phyloP scores from a whole-genome alignment of 129 eudicot species.

The Chrysanthemum seticuspe region DNA sequence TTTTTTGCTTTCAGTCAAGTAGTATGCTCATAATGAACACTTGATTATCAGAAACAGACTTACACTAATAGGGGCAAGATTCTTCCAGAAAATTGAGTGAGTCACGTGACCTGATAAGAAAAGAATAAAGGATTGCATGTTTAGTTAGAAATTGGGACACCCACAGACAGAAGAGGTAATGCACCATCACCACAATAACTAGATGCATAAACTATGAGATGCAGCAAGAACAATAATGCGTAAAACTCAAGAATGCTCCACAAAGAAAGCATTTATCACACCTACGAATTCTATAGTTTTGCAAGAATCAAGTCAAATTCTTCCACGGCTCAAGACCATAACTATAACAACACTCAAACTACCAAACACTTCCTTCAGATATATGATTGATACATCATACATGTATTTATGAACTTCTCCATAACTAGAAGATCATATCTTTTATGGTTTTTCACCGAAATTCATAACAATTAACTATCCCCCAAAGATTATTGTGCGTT shows the following conservation, averaged over 20 bases:
- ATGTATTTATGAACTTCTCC: neutral
- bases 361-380: neutral
- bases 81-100: constrained; percentile 16
- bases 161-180: neutral
- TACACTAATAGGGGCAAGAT: constrained; percentile 54
- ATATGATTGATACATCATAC: neutral
- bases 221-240: neutral
- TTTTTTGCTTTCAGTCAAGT: constrained; percentile 13
- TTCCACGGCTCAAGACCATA: neutral
- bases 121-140: constrained; percentile 1
- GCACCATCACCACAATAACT: neutral
- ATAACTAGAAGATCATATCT: neutral
- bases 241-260: too few relatives aligned
- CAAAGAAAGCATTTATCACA: neutral
- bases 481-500: too few relatives aligned
- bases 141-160: neutral
- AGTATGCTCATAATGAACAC: constrained; percentile 8
- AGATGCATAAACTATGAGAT: neutral
- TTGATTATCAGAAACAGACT: constrained; percentile 17
- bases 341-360: neutral
- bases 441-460: neutral
- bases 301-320: constrained; percentile 4
- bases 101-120: constrained; percentile 76
- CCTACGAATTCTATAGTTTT: neutral
- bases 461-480: neutral